Percentiles rank a stretch among this genome's conserved stretches.
phyloP scores from a whole-genome alignment of 352 stramenopile genomes.

The Hyaloperonospora arabidopsidis region DNA sequence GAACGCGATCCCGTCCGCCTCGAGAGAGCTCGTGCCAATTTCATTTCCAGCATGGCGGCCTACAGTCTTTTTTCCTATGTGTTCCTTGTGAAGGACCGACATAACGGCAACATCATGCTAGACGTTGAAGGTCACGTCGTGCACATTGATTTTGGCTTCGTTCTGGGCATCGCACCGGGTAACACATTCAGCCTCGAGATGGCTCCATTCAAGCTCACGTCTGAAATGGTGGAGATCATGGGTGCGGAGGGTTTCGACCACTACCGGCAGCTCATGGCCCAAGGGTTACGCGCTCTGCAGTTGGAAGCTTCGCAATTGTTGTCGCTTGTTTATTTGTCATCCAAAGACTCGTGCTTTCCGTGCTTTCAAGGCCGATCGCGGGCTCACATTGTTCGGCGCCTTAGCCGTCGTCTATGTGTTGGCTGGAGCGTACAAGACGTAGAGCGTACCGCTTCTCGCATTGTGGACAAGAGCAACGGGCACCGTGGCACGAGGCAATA shows the following conservation, averaged over 20 bases:
- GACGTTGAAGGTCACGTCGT: conserved; percentile 92
- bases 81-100: conserved; percentile 94
- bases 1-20: conserved; percentile 36
- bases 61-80: conserved; percentile 97
- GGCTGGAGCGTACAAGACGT: conserved; percentile 47
- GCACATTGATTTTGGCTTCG: conserved; percentile 99
- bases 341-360: conserved; percentile 88
- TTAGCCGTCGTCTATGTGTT: conserved; percentile 54
- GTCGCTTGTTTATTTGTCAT: conserved; percentile 86
- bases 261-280: conserved; percentile 89
- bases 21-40: conserved; percentile 87
- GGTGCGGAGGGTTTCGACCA: conserved; percentile 76
- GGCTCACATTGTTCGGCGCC: conserved; percentile 35
- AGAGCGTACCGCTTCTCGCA: conserved; percentile 40
- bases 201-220: conserved; percentile 96
- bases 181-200: conserved; percentile 95
- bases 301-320: conserved; percentile 89
- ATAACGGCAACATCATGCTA: conserved; percentile 98
- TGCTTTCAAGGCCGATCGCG: conserved; percentile 76
- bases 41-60: conserved; percentile 90
- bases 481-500: conserved; percentile 78
- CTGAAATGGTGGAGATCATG: conserved; percentile 95
- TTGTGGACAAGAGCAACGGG: conserved; percentile 71
- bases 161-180: conserved; percentile 94
- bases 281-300: conserved; percentile 91